phyloP scores from a whole-genome alignment of 192 early-diverging fungal species.

The Coemansia umbellata region DNA sequence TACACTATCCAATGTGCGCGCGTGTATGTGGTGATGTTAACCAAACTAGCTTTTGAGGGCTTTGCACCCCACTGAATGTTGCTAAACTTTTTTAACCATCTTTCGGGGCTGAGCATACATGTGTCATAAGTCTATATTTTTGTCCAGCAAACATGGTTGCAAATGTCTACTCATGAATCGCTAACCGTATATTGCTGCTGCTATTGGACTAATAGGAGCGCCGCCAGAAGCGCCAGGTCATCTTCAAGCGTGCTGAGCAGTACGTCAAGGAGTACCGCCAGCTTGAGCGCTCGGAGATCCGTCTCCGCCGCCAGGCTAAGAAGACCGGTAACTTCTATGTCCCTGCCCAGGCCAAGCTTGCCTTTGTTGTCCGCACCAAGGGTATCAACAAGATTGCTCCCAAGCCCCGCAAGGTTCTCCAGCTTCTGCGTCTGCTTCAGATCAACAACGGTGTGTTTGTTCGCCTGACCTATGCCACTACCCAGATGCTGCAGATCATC shows the following conservation, averaged over 20 bases:
- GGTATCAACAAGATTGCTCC: slow-evolving; percentile 99
- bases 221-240: slow-evolving; percentile 79
- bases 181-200: background rate
- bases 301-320: slow-evolving; percentile 92
- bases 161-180: background rate
- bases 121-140: too few relatives aligned
- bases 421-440: slow-evolving; percentile 97
- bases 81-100: slow-evolving; percentile 57
- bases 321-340: slow-evolving; percentile 90
- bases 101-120: slow-evolving; percentile 74
- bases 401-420: slow-evolving; percentile 99
- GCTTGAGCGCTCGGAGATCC: slow-evolving; percentile 85
- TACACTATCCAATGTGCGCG: background rate
- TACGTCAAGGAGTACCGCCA: slow-evolving; percentile 97
- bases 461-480: slow-evolving; percentile 91
- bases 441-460: slow-evolving; percentile 99
- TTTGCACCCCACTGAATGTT: slow-evolving; percentile 50
- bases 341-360: slow-evolving; percentile 92
- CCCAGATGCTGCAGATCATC: slow-evolving; percentile 96
- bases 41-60: slow-evolving; percentile 14
- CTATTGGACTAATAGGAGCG: slow-evolving; percentile 44
- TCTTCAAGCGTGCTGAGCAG: slow-evolving; percentile 99
- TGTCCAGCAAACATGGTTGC: background rate
- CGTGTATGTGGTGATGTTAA: slow-evolving; percentile 48
- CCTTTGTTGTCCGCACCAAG: slow-evolving; percentile 98